A percentile compares a stretch with the other conserved stretches of the same genome.
phyloP scores from a whole-genome alignment of 345 rosid species.

The Linum trigynum region DNA sequence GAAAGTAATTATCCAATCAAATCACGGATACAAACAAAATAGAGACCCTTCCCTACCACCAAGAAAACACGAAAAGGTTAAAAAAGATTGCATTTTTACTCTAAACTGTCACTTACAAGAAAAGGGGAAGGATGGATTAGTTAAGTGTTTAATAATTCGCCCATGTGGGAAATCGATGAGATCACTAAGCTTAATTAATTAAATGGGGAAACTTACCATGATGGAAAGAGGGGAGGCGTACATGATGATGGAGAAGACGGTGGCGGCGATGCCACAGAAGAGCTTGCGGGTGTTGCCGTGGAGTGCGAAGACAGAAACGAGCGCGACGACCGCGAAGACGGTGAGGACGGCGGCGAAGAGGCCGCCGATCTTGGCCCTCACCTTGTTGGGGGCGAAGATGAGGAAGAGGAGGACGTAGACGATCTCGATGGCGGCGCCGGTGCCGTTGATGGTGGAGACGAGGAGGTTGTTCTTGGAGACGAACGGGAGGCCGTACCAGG shows the following conservation, averaged over 20 bases:
- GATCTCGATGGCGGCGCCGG: conserved; percentile 62
- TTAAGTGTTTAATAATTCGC: no score
- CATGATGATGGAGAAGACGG: conserved; percentile 90
- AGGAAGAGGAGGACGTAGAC: conserved; percentile 62
- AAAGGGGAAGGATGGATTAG: no score
- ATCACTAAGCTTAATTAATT: no score
- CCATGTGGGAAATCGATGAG: no score
- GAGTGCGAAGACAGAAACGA: conserved; percentile 60
- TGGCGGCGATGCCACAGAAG: conserved; percentile 74
- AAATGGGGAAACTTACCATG: conserved; percentile 46
- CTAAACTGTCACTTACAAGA: no score
- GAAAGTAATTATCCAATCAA: no score
- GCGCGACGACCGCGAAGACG: conserved; percentile 46
- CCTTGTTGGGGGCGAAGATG: conserved; percentile 57
- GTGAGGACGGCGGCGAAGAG: conserved; percentile 41
- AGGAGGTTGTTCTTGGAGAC: conserved; percentile 71
- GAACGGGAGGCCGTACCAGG: conserved; percentile 95
- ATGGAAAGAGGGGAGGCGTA: conserved; percentile 90
- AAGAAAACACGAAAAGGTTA: background rate
- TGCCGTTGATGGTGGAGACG: conserved; percentile 74
- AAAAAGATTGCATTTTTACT: background rate
- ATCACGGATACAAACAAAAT: background rate
- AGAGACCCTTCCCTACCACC: background rate
- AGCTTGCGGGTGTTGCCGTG: conserved; percentile 58
- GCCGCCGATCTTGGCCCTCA: conserved; percentile 61